Percentiles rank a stretch among this genome's conserved stretches.
Evolutionary conservation across 768 basidiomycete genomes (phyloP).

Genomic region (Rhodotorula graminis): DNA sequence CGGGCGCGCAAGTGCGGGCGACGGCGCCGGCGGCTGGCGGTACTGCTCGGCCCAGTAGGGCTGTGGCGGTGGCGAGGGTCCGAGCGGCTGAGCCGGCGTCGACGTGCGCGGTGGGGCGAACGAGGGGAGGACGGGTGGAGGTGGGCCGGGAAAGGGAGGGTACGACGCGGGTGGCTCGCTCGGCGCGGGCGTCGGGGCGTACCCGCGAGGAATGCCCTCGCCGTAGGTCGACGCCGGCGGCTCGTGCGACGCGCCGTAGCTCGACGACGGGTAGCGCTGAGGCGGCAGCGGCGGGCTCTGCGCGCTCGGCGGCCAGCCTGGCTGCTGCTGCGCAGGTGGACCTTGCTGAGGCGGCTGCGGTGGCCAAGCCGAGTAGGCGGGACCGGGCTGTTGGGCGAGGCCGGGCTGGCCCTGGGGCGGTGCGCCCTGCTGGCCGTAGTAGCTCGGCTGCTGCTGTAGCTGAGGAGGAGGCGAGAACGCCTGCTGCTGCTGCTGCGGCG

Average conservation of each 20-base stretch:
- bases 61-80: not conserved
- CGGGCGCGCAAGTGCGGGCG: not conserved
- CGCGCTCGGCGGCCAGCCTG: too few species aligned
- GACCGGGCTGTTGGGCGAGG: too few species aligned
- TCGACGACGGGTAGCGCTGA: not conserved
- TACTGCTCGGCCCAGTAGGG: not conserved
- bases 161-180: not conserved
- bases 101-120: not conserved
- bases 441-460: not conserved
- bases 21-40: not conserved
- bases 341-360: too few species aligned
- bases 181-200: not conserved
- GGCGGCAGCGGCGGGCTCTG: not conserved
- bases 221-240: not conserved
- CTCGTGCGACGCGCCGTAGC: not conserved
- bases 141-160: slow-evolving; percentile 8
- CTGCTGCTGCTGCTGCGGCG: not conserved
- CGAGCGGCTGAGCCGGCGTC: not conserved
- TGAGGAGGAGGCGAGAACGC: not conserved
- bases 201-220: not conserved
- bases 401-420: not conserved
- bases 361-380: not conserved
- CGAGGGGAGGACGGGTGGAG: not conserved
- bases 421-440: not conserved
- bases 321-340: too few species aligned